These are phyloP conservation scores for Barbarea vulgaris DNA, from an alignment of 345 rosid genomes.

Conservation along the genomic window DNA sequence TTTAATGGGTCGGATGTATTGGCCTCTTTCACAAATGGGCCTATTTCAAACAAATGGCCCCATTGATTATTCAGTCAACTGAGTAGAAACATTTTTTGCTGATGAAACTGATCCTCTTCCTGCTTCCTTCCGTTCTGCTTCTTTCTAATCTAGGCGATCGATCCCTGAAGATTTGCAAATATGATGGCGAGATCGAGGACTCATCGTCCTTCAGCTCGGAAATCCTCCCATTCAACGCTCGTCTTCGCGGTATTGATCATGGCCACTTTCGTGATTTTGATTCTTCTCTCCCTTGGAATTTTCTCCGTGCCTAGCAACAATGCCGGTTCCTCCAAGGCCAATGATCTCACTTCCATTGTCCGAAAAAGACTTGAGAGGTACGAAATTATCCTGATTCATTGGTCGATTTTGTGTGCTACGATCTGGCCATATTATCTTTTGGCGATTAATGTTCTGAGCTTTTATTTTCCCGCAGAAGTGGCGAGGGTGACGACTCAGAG, in stretches of 20 bases:
- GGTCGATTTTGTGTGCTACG: not conserved
- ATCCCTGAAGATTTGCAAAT: conserved; percentile 9
- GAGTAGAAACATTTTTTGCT: not conserved
- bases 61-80: not conserved
- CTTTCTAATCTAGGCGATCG: conserved; percentile 2
- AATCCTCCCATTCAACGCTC: conserved; percentile 59
- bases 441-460: not conserved
- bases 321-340: conserved; percentile 51
- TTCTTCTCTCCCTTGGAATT: conserved; percentile 77
- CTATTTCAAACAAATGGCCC: not conserved
- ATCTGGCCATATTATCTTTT: not conserved
- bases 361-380: conserved; percentile 51
- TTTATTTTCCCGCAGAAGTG: conserved; percentile 37
- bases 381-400: not conserved
- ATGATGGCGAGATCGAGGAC: conserved; percentile 67
- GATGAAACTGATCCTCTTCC: not conserved
- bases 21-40: not conserved
- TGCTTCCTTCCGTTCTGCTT: conserved; percentile 17
- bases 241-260: conserved; percentile 53
- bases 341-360: conserved; percentile 76
- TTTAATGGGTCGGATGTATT: conserved; percentile 1
- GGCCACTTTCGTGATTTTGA: conserved; percentile 63
- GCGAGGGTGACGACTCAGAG: conserved; percentile 53
- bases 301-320: conserved; percentile 67
- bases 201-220: conserved; percentile 58